phyloP scores from a whole-genome alignment of 2,329 filamentous ascomycete genomes.

The Clarireedia monteithiana region DNA sequence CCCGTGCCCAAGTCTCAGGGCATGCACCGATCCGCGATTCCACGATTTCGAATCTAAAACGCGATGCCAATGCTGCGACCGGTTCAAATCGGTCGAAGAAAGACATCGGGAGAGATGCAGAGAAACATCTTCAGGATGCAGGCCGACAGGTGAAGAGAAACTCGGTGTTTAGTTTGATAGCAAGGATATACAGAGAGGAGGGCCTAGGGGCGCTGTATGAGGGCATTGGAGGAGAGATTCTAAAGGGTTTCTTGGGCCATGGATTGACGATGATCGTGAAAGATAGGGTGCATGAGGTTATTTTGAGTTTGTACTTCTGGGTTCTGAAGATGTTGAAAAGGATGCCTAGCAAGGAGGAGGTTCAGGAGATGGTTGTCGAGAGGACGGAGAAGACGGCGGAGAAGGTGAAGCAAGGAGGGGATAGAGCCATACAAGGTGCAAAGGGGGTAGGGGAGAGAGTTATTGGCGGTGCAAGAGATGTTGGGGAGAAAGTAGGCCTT shows the following conservation, averaged over 20 bases:
- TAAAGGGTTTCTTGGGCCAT: constrained; percentile 80
- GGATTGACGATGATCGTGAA: constrained; percentile 85
- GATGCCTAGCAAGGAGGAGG: constrained; percentile 36
- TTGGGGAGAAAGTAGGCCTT: background rate
- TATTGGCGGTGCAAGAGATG: background rate
- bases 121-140: constrained; percentile 8
- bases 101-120: background rate
- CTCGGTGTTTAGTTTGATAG: constrained; percentile 57
- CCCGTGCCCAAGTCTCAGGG: constrained; percentile 52
- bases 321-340: constrained; percentile 41
- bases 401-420: constrained; percentile 18
- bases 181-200: constrained; percentile 52
- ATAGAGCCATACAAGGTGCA: constrained; percentile 7
- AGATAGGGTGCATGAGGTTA: constrained; percentile 62
- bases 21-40: too few species aligned
- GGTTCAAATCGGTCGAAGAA: constrained; percentile 25
- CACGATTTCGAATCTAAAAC: constrained; percentile 24
- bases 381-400: constrained; percentile 9
- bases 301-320: constrained; percentile 66
- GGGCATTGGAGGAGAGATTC: constrained; percentile 66
- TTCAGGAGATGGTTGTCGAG: constrained; percentile 25
- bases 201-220: constrained; percentile 65
- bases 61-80: constrained; percentile 23
- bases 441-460: background rate
- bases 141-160: constrained; percentile 26